Evolutionary conservation across 768 basidiomycete species (phyloP).

Genomic region (Phallus indusiatus): DNA sequence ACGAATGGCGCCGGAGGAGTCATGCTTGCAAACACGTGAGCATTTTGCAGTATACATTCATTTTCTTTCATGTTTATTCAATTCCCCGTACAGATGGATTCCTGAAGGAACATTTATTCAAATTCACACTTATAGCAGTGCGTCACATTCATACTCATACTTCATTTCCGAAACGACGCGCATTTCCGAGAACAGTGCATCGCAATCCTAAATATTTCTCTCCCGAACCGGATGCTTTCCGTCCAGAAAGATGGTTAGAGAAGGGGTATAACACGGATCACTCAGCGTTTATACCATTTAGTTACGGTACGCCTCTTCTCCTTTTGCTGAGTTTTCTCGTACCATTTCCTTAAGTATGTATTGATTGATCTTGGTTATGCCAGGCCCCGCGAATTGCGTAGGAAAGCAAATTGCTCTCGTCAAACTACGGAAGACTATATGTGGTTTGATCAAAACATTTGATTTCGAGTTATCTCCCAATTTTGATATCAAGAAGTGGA

Average conservation of each 20-base stretch:
- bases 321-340: slow-evolving; percentile 35
- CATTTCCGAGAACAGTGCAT: slow-evolving; percentile 23
- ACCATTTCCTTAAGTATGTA: no score
- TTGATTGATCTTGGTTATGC: no score
- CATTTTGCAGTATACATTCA: not conserved
- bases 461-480: slow-evolving; percentile 27
- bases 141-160: not conserved
- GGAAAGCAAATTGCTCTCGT: slow-evolving; percentile 37
- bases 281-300: slow-evolving; percentile 3
- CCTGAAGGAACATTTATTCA: not conserved
- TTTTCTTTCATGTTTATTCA: not conserved
- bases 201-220: slow-evolving; percentile 36
- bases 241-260: slow-evolving; percentile 32
- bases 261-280: not conserved
- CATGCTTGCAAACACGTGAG: slow-evolving; percentile 30
- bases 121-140: not conserved
- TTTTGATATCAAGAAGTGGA: slow-evolving; percentile 21
- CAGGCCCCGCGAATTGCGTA: slow-evolving; percentile 43
- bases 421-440: slow-evolving; percentile 32
- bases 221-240: slow-evolving; percentile 33
- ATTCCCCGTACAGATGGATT: not conserved
- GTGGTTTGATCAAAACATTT: slow-evolving; percentile 28
- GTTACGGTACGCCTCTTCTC: not conserved
- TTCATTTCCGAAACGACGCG: not conserved
- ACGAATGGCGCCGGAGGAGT: slow-evolving; percentile 21